Evolutionary conservation across 2,329 filamentous ascomycete genomes (phyloP).

Genomic region (Pezicula carpinea): DNA sequence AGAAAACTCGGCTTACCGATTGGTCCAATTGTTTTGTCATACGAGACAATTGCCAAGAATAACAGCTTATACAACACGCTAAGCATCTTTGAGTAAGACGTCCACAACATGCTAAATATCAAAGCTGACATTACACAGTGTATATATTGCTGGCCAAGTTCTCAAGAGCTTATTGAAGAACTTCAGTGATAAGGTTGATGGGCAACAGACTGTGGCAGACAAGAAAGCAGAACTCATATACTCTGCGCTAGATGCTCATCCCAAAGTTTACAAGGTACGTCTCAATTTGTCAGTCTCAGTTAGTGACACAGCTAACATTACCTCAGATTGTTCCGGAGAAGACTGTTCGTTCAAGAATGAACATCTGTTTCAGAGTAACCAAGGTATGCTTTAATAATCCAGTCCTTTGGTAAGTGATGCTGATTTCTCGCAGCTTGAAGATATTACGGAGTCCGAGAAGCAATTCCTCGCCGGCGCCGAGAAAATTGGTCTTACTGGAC

Average conservation of each 20-base stretch:
- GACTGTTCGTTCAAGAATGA: conserved; percentile 79
- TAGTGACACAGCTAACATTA: neutral
- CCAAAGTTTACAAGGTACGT: conserved; percentile 59
- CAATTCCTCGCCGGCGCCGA: conserved; percentile 72
- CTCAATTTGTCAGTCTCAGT: neutral
- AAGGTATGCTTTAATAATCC: conserved; percentile 31
- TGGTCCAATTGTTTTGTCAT: conserved; percentile 75
- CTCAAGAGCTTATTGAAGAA: conserved; percentile 67
- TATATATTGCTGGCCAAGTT: conserved; percentile 87
- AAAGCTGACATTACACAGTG: conserved; percentile 39
- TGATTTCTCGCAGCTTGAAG: conserved; percentile 31
- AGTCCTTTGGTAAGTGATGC: neutral
- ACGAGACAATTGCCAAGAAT: conserved; percentile 82
- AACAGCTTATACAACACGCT: conserved; percentile 95
- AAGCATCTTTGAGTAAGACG: conserved; percentile 73
- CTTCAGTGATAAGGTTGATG: conserved; percentile 65
- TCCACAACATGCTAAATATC: neutral
- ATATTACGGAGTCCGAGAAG: conserved; percentile 68
- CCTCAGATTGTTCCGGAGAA: conserved; percentile 66
- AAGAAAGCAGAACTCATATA: conserved; percentile 78
- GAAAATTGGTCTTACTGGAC: conserved; percentile 63
- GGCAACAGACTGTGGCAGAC: conserved; percentile 69
- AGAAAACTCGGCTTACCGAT: conserved; percentile 72
- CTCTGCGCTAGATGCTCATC: conserved; percentile 65
- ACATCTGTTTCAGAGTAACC: conserved; percentile 81